Evolutionary conservation across 495 filamentous ascomycete species (phyloP).

Genomic region (Neurospora cerealis): DNA sequence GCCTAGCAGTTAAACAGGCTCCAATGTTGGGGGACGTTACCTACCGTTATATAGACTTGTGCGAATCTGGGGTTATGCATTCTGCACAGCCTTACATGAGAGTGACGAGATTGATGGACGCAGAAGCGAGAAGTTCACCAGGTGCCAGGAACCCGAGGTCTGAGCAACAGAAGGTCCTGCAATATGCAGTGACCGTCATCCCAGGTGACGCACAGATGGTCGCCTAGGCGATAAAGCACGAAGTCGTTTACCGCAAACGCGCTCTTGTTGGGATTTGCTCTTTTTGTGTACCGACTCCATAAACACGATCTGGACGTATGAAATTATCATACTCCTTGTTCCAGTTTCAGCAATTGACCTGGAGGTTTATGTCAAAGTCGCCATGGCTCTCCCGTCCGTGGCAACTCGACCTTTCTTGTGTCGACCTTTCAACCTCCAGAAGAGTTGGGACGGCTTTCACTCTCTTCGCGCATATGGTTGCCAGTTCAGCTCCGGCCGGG

Average conservation of each 20-base stretch:
- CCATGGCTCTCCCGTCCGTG: neutral
- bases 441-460: neutral
- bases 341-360: neutral
- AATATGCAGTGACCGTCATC: neutral
- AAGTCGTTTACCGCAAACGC: neutral
- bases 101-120: neutral
- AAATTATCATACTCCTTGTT: neutral
- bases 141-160: neutral
- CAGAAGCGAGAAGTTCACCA: neutral
- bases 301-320: neutral
- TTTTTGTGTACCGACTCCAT: neutral
- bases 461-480: neutral
- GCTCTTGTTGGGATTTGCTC: neutral
- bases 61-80: neutral
- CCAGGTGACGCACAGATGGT: neutral
- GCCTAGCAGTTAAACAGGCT: neutral
- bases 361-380: neutral
- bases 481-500: neutral
- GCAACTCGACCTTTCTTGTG: neutral
- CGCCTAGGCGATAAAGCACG: neutral
- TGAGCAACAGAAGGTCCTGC: neutral
- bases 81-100: neutral
- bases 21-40: neutral
- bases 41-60: neutral
- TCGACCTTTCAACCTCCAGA: neutral